Evolutionary conservation across 1,139 yeast species (phyloP), one percentile per base, ranked within the genome.

Genomic region (Sugiyamaella pinicola): DNA sequence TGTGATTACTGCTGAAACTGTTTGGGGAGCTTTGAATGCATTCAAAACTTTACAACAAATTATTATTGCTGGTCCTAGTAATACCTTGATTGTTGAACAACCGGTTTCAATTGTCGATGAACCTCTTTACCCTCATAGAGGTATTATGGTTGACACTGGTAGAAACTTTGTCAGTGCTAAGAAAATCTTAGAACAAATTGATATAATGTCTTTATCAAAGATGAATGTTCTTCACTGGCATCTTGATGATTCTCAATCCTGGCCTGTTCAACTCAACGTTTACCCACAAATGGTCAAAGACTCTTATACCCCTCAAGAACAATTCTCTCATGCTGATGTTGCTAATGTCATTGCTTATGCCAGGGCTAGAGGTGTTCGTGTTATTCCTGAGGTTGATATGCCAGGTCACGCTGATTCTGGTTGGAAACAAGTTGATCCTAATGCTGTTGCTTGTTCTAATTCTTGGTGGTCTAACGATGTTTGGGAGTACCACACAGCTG

Each of bases 351-450:
- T 76, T 13, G 58, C 62, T 12, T 76, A 74, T 58, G 81, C 78
- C 1, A 55, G 58, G 10, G 64, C 55, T 6, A 65, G 78, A 48
- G 81, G 80, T 12, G 72, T 78, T 3, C 66, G 81, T 47, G 69
- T 78, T 4, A 62, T 78, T 38, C 81, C 81, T 1, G 82, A 78
- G 58, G 61, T 78, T 17, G 82, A 78, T 55, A 63, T 75, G 67
- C 81, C 81, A 1, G 80, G 79, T 2, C 82, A 78, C 61, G 68
- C 79, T 8, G 67, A 73, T 35, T 73, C 79, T 10, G 81, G 81
- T 1, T 77, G 77, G 76, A 61, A 61, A 38, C 69, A 66, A 52
- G 64, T 75, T 17, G 73, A 74, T 55, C 68, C 73, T 1, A 62
- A 64, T 8, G 57, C 75, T 29, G 65, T 76, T 17, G 67, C 72